phyloP scores from a whole-genome alignment of 2,329 filamentous ascomycete genomes.

The Verticillium klebahnii region DNA sequence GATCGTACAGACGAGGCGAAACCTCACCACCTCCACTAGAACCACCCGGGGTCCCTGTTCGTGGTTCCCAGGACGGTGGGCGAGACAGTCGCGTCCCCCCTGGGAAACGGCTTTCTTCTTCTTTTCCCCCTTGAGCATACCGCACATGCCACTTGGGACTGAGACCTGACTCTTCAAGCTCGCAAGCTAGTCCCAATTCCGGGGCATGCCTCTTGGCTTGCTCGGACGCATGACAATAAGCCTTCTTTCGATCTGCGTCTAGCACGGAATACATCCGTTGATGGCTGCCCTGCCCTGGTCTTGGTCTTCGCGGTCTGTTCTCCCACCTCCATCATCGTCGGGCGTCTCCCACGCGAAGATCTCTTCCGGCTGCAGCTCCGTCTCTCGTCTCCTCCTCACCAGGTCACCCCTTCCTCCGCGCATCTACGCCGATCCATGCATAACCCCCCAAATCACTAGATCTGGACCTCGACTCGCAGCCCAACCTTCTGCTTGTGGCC shows the following conservation, averaged over 20 bases:
- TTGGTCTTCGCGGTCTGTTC: not conserved
- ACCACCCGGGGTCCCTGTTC: not conserved
- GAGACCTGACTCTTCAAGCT: constrained; percentile 11
- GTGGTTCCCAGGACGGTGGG: not conserved
- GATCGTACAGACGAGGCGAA: not conserved
- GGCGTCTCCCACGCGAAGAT: not conserved
- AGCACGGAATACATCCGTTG: not conserved
- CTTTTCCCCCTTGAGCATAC: not conserved
- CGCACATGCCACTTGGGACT: constrained; percentile 2
- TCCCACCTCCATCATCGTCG: not conserved
- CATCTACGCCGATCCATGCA: not conserved
- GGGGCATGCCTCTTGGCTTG: constrained; percentile 7
- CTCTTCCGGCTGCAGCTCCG: not conserved
- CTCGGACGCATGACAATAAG: constrained; percentile 10
- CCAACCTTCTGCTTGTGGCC: not conserved
- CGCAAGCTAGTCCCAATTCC: constrained; percentile 13
- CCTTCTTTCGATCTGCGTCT: constrained; percentile 3
- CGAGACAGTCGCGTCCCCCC: not conserved
- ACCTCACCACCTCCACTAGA: not conserved
- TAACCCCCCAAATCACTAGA: not conserved
- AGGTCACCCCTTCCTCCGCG: not conserved
- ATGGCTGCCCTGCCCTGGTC: not conserved
- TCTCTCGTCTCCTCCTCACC: not conserved
- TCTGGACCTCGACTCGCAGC: not conserved
- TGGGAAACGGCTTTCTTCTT: not conserved